These are phyloP conservation scores for Rhodotorula sp. DNA, from an alignment of 1,284 basidiomycete species.

Conservation along the genomic window DNA sequence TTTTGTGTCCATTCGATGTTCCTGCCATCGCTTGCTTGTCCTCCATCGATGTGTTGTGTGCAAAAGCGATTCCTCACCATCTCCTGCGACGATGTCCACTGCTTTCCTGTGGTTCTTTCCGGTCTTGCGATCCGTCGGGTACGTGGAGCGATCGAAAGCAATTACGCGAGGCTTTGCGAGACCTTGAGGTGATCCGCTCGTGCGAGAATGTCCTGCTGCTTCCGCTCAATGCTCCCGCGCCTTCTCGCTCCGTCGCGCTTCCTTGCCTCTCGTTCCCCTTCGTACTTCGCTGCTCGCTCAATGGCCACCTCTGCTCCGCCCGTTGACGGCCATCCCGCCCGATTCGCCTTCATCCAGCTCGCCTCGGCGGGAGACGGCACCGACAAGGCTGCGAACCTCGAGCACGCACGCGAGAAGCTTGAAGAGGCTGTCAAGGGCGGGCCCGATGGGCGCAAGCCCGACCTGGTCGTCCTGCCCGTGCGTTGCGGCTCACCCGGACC, in stretches of 20 bases:
- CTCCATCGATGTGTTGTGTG: no score
- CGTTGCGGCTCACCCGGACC: not conserved
- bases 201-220: no score
- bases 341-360: constrained; percentile 81
- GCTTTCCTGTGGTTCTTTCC: no score
- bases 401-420: constrained; percentile 60
- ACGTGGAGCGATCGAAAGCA: no score
- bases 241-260: not conserved
- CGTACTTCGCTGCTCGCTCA: not conserved
- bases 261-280: not conserved
- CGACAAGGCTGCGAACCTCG: constrained; percentile 73
- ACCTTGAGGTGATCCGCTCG: no score
- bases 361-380: constrained; percentile 60
- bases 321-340: constrained; percentile 59
- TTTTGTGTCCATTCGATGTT: no score
- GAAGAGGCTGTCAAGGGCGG: constrained; percentile 62
- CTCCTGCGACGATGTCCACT: no score
- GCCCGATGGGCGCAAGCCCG: constrained; percentile 61
- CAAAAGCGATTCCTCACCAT: no score
- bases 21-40: no score
- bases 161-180: no score
- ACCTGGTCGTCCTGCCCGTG: constrained; percentile 82
- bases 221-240: constrained; percentile 4
- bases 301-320: constrained; percentile 22
- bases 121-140: no score